phyloP scores from a whole-genome alignment of 2,329 filamentous ascomycete genomes.

The Colletotrichum scovillei region DNA sequence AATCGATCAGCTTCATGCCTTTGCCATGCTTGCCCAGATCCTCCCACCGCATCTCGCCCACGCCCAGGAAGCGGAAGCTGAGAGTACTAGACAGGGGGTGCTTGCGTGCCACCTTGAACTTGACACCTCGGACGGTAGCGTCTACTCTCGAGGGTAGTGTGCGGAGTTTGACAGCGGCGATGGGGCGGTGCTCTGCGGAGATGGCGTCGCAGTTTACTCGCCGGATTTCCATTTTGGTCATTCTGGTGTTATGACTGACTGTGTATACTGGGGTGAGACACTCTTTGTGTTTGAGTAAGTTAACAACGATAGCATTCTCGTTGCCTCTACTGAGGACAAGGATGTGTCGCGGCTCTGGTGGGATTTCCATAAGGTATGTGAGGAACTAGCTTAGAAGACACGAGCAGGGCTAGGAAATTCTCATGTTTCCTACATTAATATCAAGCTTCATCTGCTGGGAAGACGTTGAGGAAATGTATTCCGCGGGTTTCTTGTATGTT shows the following conservation, averaged over 20 bases:
- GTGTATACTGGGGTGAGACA: slow-evolving; percentile 2
- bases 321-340: slow-evolving; percentile 6
- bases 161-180: slow-evolving; percentile 25
- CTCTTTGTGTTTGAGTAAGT: not conserved
- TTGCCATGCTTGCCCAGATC: slow-evolving; percentile 1
- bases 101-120: slow-evolving; percentile 28
- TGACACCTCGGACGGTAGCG: slow-evolving; percentile 22
- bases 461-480: not conserved
- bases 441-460: not conserved
- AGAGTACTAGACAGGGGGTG: slow-evolving; percentile 24
- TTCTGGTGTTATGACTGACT: slow-evolving; percentile 20
- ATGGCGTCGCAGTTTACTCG: slow-evolving; percentile 3
- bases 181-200: slow-evolving; percentile 3
- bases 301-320: not conserved
- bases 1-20: slow-evolving; percentile 32
- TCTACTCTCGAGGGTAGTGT: slow-evolving; percentile 28
- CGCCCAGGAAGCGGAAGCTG: slow-evolving; percentile 26
- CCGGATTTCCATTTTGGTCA: slow-evolving; percentile 28
- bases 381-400: not conserved
- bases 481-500: not conserved
- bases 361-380: not conserved
- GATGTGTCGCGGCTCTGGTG: slow-evolving; percentile 8
- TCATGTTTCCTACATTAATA: not conserved
- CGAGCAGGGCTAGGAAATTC: not conserved
- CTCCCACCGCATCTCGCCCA: slow-evolving; percentile 32